These are phyloP conservation scores for Onygena corvina DNA, from an alignment of 2,329 filamentous ascomycete genomes.

Conservation along the genomic window DNA sequence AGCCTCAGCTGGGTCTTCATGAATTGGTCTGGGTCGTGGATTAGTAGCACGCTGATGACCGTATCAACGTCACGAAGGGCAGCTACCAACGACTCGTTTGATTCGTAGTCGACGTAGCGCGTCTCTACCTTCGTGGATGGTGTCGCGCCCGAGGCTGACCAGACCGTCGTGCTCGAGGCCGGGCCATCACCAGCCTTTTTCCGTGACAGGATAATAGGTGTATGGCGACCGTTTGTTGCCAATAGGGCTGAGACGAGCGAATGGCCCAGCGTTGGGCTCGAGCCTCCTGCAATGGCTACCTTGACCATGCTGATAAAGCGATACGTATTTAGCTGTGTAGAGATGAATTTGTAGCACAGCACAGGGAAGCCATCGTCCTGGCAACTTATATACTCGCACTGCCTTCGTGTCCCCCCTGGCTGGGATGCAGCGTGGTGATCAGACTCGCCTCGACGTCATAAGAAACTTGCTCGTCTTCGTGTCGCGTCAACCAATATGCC, in stretches of 20 bases:
- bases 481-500: background rate
- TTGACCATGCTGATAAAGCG: slow-evolving; percentile 9
- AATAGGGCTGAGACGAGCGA: slow-evolving; percentile 13
- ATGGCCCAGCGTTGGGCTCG: slow-evolving; percentile 8
- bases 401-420: background rate
- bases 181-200: slow-evolving; percentile 9
- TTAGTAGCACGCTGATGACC: slow-evolving; percentile 20
- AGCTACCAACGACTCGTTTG: slow-evolving; percentile 15
- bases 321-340: background rate
- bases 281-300: slow-evolving; percentile 11
- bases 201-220: slow-evolving; percentile 24
- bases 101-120: slow-evolving; percentile 23
- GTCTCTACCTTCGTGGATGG: slow-evolving; percentile 12
- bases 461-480: no score
- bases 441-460: background rate
- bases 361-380: background rate
- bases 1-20: slow-evolving; percentile 31
- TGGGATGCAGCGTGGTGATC: background rate
- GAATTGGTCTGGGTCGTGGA: slow-evolving; percentile 18
- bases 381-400: background rate
- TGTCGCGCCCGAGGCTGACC: slow-evolving; percentile 12
- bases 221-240: slow-evolving; percentile 17
- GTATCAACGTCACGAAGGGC: slow-evolving; percentile 20
- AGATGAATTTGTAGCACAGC: no score
- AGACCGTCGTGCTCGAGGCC: background rate